Evolutionary conservation across 2,329 filamentous ascomycete genomes (phyloP).

Genomic region (Cercospora sp.): DNA sequence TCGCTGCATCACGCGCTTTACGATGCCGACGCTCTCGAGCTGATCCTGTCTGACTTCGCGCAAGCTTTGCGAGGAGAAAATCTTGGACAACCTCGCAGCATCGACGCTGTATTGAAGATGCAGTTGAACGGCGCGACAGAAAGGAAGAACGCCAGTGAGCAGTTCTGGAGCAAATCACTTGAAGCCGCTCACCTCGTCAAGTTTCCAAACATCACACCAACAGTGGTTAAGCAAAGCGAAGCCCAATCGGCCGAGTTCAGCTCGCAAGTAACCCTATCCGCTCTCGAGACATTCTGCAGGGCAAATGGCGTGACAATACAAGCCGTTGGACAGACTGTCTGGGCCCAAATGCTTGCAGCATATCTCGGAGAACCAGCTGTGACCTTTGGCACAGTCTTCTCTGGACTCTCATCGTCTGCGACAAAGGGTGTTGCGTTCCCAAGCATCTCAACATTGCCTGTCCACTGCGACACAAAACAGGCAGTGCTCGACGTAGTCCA

Average conservation of each 20-base stretch:
- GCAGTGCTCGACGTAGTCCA: conserved; percentile 61
- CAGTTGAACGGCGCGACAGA: conserved; percentile 35
- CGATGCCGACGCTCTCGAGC: conserved; percentile 72
- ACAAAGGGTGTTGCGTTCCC: conserved; percentile 67
- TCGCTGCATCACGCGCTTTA: conserved; percentile 80
- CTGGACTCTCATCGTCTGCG: conserved; percentile 66
- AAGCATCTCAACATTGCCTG: conserved; percentile 78
- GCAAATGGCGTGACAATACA: conserved; percentile 69
- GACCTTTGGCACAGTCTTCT: conserved; percentile 78
- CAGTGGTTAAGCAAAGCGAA: conserved; percentile 44
- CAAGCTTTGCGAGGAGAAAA: conserved; percentile 40
- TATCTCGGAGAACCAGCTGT: conserved; percentile 75
- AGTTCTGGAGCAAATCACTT: conserved; percentile 64
- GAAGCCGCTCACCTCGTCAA: conserved; percentile 52
- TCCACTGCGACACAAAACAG: conserved; percentile 58
- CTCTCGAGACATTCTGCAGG: conserved; percentile 60
- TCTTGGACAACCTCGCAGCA: conserved; percentile 33
- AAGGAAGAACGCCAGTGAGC: conserved; percentile 10
- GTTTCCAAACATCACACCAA: conserved; percentile 76
- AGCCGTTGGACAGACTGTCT: conserved; percentile 72
- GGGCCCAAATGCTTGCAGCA: conserved; percentile 71
- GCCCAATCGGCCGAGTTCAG: conserved; percentile 41
- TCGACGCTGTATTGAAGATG: conserved; percentile 48
- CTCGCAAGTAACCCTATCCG: conserved; percentile 45
- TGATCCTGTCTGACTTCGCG: conserved; percentile 63